phyloP scores from a whole-genome alignment of 2,329 filamentous ascomycete genomes.

The Cladosporium sp. region DNA sequence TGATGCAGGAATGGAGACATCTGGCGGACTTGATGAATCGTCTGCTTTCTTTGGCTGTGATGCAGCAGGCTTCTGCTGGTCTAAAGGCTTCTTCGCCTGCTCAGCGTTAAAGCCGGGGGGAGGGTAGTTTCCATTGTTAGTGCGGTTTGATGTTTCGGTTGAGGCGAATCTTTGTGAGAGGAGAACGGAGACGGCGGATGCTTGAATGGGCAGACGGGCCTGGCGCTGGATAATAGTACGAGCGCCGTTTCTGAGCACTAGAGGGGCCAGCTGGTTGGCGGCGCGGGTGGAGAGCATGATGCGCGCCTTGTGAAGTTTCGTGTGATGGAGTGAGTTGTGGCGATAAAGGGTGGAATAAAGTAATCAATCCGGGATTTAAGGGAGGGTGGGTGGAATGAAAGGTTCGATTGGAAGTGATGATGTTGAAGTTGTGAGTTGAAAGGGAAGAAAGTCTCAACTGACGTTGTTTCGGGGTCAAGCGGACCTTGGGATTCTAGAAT shows the following conservation, averaged over 20 bases:
- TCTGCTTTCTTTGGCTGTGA: conserved; percentile 21
- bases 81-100: conserved; percentile 78
- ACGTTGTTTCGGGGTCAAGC: too few species aligned
- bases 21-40: conserved; percentile 17
- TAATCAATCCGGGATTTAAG: too few species aligned
- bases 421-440: too few species aligned
- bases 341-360: neutral
- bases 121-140: conserved; percentile 49
- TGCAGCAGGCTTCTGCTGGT: conserved; percentile 35
- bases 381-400: too few species aligned
- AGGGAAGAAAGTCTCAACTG: too few species aligned
- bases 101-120: conserved; percentile 90
- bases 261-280: conserved; percentile 42
- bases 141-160: conserved; percentile 52
- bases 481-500: too few species aligned
- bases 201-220: conserved; percentile 43
- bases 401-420: too few species aligned
- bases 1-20: conserved; percentile 32
- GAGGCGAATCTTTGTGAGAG: conserved; percentile 48
- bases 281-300: conserved; percentile 44
- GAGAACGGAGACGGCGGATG: conserved; percentile 55
- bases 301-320: conserved; percentile 14
- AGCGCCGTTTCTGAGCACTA: conserved; percentile 42
- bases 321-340: neutral
- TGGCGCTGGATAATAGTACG: conserved; percentile 38